A percentile compares a stretch with the other conserved stretches of the same genome.
phyloP scores from a whole-genome alignment of 352 stramenopile genomes.

The Globisporangium middletonii region DNA sequence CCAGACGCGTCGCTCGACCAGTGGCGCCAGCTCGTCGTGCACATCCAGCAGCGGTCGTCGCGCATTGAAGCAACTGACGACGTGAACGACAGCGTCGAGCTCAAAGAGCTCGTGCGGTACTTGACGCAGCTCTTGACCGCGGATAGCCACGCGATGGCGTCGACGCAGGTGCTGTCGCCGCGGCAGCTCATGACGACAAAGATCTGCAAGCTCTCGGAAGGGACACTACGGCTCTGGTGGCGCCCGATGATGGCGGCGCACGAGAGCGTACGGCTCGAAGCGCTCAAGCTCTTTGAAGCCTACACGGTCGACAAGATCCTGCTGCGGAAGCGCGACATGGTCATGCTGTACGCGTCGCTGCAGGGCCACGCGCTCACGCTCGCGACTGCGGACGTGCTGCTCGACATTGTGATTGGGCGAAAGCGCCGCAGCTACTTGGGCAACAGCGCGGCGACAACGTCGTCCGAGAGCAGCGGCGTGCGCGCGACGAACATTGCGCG shows the following conservation, averaged over 20 bases:
- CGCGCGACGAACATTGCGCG: slow-evolving; percentile 40
- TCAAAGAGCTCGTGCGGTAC: slow-evolving; percentile 62
- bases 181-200: slow-evolving; percentile 27
- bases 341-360: slow-evolving; percentile 53
- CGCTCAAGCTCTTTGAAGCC: slow-evolving; percentile 58
- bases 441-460: neutral
- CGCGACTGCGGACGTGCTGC: slow-evolving; percentile 36
- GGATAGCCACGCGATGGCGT: slow-evolving; percentile 7
- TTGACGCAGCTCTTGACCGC: slow-evolving; percentile 40
- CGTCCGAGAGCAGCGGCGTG: slow-evolving; percentile 5
- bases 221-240: slow-evolving; percentile 61
- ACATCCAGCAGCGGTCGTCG: slow-evolving; percentile 45
- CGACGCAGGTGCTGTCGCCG: slow-evolving; percentile 7
- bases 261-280: slow-evolving; percentile 48
- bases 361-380: slow-evolving; percentile 48
- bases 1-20: slow-evolving; percentile 28
- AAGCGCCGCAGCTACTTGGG: slow-evolving; percentile 20
- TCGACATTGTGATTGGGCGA: slow-evolving; percentile 61
- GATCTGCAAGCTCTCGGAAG: slow-evolving; percentile 51
- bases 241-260: slow-evolving; percentile 40
- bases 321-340: slow-evolving; percentile 47
- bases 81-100: slow-evolving; percentile 24
- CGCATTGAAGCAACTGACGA: slow-evolving; percentile 16
- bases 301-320: slow-evolving; percentile 65
- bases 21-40: slow-evolving; percentile 63